These are phyloP conservation scores for Inonotus obliquus DNA, from an alignment of 1,284 basidiomycete genomes.

Conservation along the genomic window DNA sequence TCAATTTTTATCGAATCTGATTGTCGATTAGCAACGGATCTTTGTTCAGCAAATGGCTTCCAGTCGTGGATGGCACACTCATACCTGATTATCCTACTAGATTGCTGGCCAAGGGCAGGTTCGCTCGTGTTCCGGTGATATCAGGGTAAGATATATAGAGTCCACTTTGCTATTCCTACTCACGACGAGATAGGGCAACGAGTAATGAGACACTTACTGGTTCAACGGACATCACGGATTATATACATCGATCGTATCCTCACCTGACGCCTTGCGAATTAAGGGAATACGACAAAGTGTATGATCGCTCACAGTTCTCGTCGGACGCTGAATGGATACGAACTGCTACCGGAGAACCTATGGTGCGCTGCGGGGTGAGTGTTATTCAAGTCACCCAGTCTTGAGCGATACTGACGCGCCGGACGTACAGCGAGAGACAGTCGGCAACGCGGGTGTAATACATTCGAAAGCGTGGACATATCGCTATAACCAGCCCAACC, in stretches of 20 bases:
- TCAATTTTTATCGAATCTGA: background rate
- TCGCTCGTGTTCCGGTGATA: constrained; percentile 48
- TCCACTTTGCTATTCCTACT: background rate
- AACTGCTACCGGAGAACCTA: constrained; percentile 44
- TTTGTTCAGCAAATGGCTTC: constrained; percentile 34
- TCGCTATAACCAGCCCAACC: constrained; percentile 52
- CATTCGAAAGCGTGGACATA: constrained; percentile 42
- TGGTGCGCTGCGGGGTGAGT: constrained; percentile 47
- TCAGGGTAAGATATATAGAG: constrained; percentile 41
- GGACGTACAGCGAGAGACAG: constrained; percentile 39
- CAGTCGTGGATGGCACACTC: constrained; percentile 45
- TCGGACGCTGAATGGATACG: constrained; percentile 36
- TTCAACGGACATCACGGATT: constrained; percentile 32
- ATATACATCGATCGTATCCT: constrained; percentile 41
- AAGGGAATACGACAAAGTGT: constrained; percentile 34
- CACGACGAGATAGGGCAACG: constrained; percentile 36
- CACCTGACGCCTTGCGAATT: constrained; percentile 37
- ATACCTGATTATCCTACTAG: constrained; percentile 45
- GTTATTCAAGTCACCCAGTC: background rate
- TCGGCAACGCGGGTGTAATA: constrained; percentile 38
- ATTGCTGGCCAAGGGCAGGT: constrained; percentile 39
- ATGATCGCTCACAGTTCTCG: constrained; percentile 37
- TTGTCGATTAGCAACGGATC: constrained; percentile 30
- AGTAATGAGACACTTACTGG: constrained; percentile 50
- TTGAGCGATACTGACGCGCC: background rate